These are phyloP conservation scores for Bruguiera parviflora DNA, from an alignment of 345 rosid species.

Conservation along the genomic window DNA sequence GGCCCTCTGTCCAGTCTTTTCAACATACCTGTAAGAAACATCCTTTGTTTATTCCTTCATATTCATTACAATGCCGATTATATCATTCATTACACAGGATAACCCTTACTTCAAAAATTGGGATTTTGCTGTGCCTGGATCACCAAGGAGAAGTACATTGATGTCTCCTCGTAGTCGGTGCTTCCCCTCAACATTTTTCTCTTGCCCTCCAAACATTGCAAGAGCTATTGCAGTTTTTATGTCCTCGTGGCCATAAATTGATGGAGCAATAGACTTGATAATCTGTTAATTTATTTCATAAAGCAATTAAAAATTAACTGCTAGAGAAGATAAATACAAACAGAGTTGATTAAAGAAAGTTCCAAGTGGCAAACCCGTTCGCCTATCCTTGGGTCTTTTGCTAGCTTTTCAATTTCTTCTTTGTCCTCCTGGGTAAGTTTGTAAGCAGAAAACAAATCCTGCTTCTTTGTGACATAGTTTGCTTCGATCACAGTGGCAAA, in stretches of 20 bases:
- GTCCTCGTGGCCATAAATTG: slow-evolving; percentile 97
- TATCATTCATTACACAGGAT: neutral
- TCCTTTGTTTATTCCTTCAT: slow-evolving; percentile 11
- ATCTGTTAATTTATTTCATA: slow-evolving; percentile 45
- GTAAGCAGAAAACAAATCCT: slow-evolving; percentile 93
- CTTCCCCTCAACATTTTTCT: slow-evolving; percentile 89
- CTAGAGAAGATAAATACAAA: neutral
- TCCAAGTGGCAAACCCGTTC: slow-evolving; percentile 61
- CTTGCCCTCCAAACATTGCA: slow-evolving; percentile 99
- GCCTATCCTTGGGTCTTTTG: slow-evolving; percentile 87
- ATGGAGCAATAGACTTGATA: slow-evolving; percentile 92
- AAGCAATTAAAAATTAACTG: slow-evolving; percentile 11
- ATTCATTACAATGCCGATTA: neutral
- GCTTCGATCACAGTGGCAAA: slow-evolving; percentile 97
- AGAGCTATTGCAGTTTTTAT: slow-evolving; percentile 92
- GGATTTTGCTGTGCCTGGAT: slow-evolving; percentile 98
- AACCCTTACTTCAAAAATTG: slow-evolving; percentile 85
- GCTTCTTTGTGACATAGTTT: slow-evolving; percentile 86
- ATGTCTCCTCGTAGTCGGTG: slow-evolving; percentile 92
- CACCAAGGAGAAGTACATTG: slow-evolving; percentile 87
- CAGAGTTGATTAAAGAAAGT: neutral
- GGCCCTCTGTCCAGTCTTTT: slow-evolving; percentile 98
- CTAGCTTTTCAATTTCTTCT: slow-evolving; percentile 76
- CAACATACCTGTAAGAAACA: slow-evolving; percentile 66
- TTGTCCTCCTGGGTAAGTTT: slow-evolving; percentile 96